Percentiles rank a stretch among this genome's conserved stretches.
phyloP scores from a whole-genome alignment of 768 basidiomycete genomes.

The Grammothele lineata region DNA sequence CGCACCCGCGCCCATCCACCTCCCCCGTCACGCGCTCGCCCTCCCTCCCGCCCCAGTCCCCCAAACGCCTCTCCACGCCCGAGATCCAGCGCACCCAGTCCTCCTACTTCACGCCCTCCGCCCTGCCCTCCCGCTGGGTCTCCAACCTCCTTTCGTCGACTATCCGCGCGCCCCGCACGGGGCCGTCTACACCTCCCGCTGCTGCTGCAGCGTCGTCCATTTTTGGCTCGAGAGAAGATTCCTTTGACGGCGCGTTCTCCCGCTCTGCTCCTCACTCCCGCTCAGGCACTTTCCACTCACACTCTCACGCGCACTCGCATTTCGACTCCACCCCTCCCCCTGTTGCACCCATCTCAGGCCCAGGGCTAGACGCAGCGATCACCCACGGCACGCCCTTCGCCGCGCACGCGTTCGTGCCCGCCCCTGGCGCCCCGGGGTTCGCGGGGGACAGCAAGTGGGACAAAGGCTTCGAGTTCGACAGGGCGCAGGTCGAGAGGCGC shows the following conservation, averaged over 20 bases:
- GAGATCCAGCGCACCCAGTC: slow-evolving; percentile 33
- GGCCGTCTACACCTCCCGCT: background rate
- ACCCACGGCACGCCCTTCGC: slow-evolving; percentile 52
- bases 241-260: slow-evolving; percentile 1
- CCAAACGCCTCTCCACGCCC: slow-evolving; percentile 30
- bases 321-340: background rate
- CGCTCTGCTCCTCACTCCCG: slow-evolving; percentile 12
- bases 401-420: slow-evolving; percentile 38
- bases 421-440: slow-evolving; percentile 75
- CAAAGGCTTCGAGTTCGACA: slow-evolving; percentile 42
- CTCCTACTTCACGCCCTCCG: slow-evolving; percentile 39
- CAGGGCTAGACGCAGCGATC: slow-evolving; percentile 19
- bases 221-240: slow-evolving; percentile 4
- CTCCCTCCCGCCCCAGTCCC: slow-evolving; percentile 25
- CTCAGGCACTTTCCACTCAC: background rate
- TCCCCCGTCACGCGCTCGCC: too few relatives aligned
- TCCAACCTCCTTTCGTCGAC: slow-evolving; percentile 37
- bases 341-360: too few relatives aligned
- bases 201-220: background rate
- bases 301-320: background rate
- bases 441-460: slow-evolving; percentile 66
- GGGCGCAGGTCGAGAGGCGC: slow-evolving; percentile 34
- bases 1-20: background rate
- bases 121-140: slow-evolving; percentile 48
- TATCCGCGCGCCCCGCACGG: slow-evolving; percentile 7